Base-by-base conservation (phyloP, 495 filamentous ascomycete species). In the Collariella sp. region DNA sequence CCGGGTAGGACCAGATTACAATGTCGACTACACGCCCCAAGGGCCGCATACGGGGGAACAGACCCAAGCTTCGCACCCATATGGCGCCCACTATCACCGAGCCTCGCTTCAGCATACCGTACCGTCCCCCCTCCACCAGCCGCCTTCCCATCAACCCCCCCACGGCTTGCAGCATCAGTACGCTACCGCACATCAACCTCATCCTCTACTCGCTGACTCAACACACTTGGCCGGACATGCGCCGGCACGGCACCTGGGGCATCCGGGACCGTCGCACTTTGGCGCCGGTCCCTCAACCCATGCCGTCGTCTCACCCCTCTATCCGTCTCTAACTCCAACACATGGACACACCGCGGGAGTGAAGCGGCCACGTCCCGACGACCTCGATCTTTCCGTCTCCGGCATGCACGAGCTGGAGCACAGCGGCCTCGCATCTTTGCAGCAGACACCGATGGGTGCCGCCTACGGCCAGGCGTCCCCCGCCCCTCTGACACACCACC, bases 1-100 rank as follows among this genome's bases (percentile, higher is more conserved):
- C 71, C 79, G 77, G 73, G 71, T 77, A 67, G 71, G 67, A 66
- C 69, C 73, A 64, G 78, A 78, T 65, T 81, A 79, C 70, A 70
- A 78, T 79, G 78, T 84, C 77, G 76, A 81, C 62, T 84, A 83
- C 72, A 76, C 72, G 68, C 69, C 77, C 61, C 81, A 77, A 72
- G 79, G 78, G 58, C 71, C 71, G 67, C 76, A 82, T 72, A 64
- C 78, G 67, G 72, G 69, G 68, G 76, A 78, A 67, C 76, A 77
- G 70, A 66, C 60, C 68, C 75, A 75, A 60, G 65, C 66, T 64
- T 63, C 67, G 62, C 73, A 78, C 66, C 67, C 70, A 62, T 79
- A 77, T 72, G 74, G 74, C 58, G 65, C 74, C 35, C 76, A 79
- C 67, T 72, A 73, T 59, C 72, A 72, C 62, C 76, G 70, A 58